A percentile compares a stretch with the other conserved stretches of the same genome.
These are phyloP conservation scores for Cicer cuneatum DNA, from an alignment of 306 rosid species.

Conservation along the genomic window DNA sequence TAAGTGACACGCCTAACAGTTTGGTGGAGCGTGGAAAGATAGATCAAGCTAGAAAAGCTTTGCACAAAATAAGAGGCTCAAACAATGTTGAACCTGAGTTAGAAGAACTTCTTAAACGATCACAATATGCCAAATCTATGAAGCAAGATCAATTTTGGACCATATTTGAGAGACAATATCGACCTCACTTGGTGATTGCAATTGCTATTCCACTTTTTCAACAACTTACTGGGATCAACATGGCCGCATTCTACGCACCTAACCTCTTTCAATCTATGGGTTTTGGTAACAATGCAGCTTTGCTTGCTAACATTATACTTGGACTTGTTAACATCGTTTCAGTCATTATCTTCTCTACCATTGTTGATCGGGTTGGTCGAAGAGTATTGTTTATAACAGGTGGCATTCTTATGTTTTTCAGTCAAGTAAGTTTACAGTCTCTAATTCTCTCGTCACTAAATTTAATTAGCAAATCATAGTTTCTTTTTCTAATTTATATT, in stretches of 20 bases:
- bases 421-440: constrained; percentile 50
- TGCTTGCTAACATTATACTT: constrained; percentile 61
- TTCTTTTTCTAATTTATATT: too few relatives aligned
- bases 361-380: constrained; percentile 77
- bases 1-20: constrained; percentile 67
- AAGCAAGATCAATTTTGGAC: constrained; percentile 59
- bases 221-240: constrained; percentile 68
- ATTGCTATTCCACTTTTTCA: constrained; percentile 64
- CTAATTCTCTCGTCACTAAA: neutral
- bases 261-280: constrained; percentile 75
- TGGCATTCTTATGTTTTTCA: constrained; percentile 66
- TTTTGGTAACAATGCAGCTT: constrained; percentile 63
- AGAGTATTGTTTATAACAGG: constrained; percentile 63
- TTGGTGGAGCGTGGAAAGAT: constrained; percentile 67
- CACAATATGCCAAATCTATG: constrained; percentile 46
- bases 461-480: neutral
- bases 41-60: constrained; percentile 60
- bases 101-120: constrained; percentile 47
- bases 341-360: constrained; percentile 53
- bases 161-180: constrained; percentile 56
- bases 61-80: constrained; percentile 58
- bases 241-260: constrained; percentile 72
- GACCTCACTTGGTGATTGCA: constrained; percentile 72
- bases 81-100: constrained; percentile 59
- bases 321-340: constrained; percentile 62